Evolutionary conservation across 108 stramenopile species (phyloP).

Genomic region (Nitzschia sp.): DNA sequence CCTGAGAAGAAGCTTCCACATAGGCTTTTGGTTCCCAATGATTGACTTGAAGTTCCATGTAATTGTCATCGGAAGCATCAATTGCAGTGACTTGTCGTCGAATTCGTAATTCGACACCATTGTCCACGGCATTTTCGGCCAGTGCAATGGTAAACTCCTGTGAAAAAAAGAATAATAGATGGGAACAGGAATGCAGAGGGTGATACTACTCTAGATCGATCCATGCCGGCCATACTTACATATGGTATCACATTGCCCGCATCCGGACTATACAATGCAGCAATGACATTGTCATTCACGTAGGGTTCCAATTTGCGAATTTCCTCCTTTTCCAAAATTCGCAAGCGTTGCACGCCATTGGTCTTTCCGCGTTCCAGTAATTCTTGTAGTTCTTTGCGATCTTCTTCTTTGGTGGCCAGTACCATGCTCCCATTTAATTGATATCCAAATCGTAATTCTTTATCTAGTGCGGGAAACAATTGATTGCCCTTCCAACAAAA

Average conservation of each 20-base stretch:
- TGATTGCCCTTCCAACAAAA: constrained; percentile 85
- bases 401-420: constrained; percentile 62
- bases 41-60: constrained; percentile 37
- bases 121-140: constrained; percentile 85
- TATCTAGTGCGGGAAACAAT: constrained; percentile 80
- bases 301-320: constrained; percentile 69
- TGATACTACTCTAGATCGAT: neutral
- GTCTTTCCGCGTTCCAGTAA: constrained; percentile 63
- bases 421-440: constrained; percentile 81
- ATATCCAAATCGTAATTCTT: constrained; percentile 82
- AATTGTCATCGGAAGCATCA: constrained; percentile 22
- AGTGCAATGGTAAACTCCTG: constrained; percentile 71
- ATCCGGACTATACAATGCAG: constrained; percentile 75
- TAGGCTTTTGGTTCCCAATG: constrained; percentile 78
- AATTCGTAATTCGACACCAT: constrained; percentile 83
- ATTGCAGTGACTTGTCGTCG: constrained; percentile 66
- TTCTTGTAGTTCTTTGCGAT: constrained; percentile 61
- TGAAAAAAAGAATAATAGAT: neutral
- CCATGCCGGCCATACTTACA: constrained; percentile 20
- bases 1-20: constrained; percentile 23
- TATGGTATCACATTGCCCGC: constrained; percentile 88
- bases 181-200: neutral
- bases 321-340: constrained; percentile 63
- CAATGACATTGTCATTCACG: constrained; percentile 62
- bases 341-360: constrained; percentile 75